phyloP scores from a whole-genome alignment of 225 moss, liverwort and hornwort genomes.

The Pseudisothecium myosuroides region DNA sequence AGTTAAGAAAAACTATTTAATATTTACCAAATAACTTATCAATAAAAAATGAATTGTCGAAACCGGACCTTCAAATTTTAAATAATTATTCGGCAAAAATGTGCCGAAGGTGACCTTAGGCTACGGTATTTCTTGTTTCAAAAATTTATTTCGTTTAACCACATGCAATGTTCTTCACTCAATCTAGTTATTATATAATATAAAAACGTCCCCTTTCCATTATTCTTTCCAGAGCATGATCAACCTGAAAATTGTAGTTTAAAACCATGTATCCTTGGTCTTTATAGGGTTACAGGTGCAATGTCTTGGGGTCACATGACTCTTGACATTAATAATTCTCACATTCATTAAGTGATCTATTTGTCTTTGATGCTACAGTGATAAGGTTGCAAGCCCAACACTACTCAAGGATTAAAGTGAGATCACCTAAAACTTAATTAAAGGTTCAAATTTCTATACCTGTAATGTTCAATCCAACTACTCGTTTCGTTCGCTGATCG shows the following conservation, averaged over 20 bases:
- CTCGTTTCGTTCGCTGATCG: slow-evolving; percentile 8
- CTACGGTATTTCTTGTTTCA: not conserved
- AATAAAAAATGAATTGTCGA: no score
- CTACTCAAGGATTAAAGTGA: not conserved
- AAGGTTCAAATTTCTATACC: not conserved
- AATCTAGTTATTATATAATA: not conserved
- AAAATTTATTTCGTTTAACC: not conserved
- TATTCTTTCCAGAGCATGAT: not conserved
- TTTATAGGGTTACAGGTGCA: not conserved
- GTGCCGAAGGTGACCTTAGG: not conserved
- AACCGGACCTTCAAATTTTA: no score
- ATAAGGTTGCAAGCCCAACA: not conserved
- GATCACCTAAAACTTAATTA: not conserved
- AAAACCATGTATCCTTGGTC: not conserved
- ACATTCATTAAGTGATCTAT: not conserved
- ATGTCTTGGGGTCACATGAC: not conserved
- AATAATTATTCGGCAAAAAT: no score
- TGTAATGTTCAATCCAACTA: slow-evolving; percentile 14
- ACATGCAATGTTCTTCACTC: not conserved
- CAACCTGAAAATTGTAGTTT: not conserved
- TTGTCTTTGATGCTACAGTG: not conserved
- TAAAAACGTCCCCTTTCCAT: not conserved
- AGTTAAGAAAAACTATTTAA: no score
- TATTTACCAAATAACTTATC: no score
- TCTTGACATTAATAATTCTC: not conserved